Evolutionary conservation across 2,329 filamentous ascomycete genomes (phyloP), one percentile per base, ranked within the genome.

Genomic region (Colletotrichum cuscutae): DNA sequence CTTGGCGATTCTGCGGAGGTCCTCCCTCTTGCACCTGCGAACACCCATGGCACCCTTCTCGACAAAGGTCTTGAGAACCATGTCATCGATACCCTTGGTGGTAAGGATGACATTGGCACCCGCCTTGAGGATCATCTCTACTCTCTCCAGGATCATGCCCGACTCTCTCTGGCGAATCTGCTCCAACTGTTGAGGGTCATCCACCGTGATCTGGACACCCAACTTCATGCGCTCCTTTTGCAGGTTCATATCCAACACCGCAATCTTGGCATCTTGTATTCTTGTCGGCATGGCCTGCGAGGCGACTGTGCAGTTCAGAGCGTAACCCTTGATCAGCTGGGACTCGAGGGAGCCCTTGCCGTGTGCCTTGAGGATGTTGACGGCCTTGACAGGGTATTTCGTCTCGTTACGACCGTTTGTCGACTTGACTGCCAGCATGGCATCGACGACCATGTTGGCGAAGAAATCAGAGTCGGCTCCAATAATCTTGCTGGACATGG

Each of bases 181-280:
- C 87, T 99, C 97, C 63, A 99, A 89, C 84, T 99, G 97, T 82
- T 97, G 93, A 61, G 97, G 97, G 82, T 99, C 97, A 78, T 99
- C 97, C 76, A 99, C 94, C 13, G 97, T 98, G 79, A 99, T 98
- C 84, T 99, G 96, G 73, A 99, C 97, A 77, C 97, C 97, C 72
- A 99, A 88, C 90, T 99, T 98, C 97, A 99, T 98, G 78, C 96
- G 91, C 88, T 98, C 96, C 88, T 99, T 99, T 81, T 98, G 96
- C 79, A 99, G 84, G 85, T 99, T 99, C 91, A 99, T 98, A 82
- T 99, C 97, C 74, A 99, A 85, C 79, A 96, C 93, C 62, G 97
- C 97, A 83, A 99, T 99, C 88, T 97, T 98, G 77, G 97, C 97
- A 83, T 98, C 95, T 65, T 90, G 90, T 81, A 99, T 91, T 78